Conservation (phyloP, 2,329 filamentous ascomycete species). For the Fusarium drepaniforme region DNA sequence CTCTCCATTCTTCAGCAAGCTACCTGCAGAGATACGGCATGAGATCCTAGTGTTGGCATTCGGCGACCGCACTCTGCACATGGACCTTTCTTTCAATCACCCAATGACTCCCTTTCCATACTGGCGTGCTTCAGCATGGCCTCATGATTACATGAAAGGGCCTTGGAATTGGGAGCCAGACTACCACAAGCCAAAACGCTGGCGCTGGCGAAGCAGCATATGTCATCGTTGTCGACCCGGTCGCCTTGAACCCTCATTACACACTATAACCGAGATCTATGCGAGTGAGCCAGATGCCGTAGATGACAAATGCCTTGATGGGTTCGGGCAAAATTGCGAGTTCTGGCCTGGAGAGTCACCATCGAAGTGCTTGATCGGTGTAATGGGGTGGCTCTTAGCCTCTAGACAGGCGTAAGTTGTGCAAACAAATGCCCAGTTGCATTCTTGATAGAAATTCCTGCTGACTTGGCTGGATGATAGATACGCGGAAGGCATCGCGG, state of each 20-base stretch:
- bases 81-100: background rate
- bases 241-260: background rate
- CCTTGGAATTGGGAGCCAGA: background rate
- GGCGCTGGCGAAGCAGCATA: constrained; percentile 19
- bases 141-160: background rate
- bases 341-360: background rate
- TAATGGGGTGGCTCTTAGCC: background rate
- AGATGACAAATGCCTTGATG: background rate
- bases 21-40: background rate
- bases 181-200: background rate
- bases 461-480: background rate
- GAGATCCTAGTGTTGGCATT: constrained; percentile 1
- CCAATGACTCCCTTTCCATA: background rate
- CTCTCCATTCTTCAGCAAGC: background rate
- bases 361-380: background rate
- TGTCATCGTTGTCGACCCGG: constrained; percentile 1
- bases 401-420: constrained; percentile 7
- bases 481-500: background rate
- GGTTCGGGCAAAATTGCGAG: background rate
- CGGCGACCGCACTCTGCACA: background rate
- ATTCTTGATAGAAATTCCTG: background rate
- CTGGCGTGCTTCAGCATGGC: background rate
- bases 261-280: rapidly evolving
- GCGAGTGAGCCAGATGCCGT: background rate
- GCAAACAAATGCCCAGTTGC: background rate